phyloP scores from a whole-genome alignment of 1,284 basidiomycete species.

The Entoloma clypeatum region DNA sequence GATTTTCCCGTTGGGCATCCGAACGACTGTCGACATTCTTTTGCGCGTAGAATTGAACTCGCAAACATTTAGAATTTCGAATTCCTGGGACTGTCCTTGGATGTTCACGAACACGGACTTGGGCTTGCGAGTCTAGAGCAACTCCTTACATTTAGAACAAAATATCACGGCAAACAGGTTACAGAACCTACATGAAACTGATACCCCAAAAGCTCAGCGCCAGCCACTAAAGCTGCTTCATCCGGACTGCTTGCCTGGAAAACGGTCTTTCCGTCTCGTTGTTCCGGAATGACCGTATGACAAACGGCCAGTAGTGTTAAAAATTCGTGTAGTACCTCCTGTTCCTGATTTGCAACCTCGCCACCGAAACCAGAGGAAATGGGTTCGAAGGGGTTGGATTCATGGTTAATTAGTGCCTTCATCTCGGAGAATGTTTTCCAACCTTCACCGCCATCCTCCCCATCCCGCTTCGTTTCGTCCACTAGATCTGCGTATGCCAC shows the following conservation, averaged over 20 bases:
- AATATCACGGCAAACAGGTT: conserved; percentile 2
- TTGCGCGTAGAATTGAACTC: conserved; percentile 99
- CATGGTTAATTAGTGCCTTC: conserved; percentile 47
- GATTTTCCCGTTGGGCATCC: conserved; percentile 86
- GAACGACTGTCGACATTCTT: conserved; percentile 94
- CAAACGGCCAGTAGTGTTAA: conserved; percentile 91
- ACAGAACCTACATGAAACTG: conserved; percentile 77
- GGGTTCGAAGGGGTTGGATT: conserved; percentile 55
- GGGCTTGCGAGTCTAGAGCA: conserved; percentile 82
- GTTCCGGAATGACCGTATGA: conserved; percentile 98
- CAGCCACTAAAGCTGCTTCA: conserved; percentile 93
- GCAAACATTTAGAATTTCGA: conserved; percentile 93
- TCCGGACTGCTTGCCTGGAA: conserved; percentile 99
- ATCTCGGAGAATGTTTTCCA: conserved; percentile 80
- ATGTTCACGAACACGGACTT: conserved; percentile 91
- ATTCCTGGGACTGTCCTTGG: conserved; percentile 72
- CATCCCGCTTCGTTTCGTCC: conserved; percentile 75
- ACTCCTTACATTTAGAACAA: conserved; percentile 4
- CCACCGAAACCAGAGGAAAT: conserved; percentile 34
- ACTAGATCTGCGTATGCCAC: conserved; percentile 87
- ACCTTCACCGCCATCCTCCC: conserved; percentile 61
- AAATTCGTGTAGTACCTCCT: conserved; percentile 78
- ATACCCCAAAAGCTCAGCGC: conserved; percentile 91
- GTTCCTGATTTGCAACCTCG: conserved; percentile 36
- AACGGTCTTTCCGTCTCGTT: conserved; percentile 77